Evolutionary conservation across 2,329 filamentous ascomycete species (phyloP), one percentile per base, ranked within the genome.

Genomic region (Colletotrichum caudatum): DNA sequence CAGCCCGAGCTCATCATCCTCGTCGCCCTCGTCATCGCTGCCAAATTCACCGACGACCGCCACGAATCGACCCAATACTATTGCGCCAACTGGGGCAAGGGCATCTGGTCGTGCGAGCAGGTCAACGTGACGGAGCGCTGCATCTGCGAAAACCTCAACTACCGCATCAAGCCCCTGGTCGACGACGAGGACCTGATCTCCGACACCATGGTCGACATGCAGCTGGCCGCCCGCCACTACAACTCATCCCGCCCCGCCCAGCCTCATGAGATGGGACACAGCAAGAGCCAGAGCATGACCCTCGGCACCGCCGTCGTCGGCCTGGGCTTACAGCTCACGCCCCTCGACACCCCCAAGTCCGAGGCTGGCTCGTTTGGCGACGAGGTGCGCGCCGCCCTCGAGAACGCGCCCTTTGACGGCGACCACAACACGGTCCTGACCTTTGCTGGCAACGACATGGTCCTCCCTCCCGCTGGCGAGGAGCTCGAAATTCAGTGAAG

Each of bases 31-130:
- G 83, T 91, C 73, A 88, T 92, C 64, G 89, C 90, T n/a, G 83
- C 85, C 76, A 92, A 92, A 80, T 92, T 92, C 76, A 83, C 87
- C 56, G 88, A 91, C 75, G 90, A 92, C 80, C 81, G 82, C 63
- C 85, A 89, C 75, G 83, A 86, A 73, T 80, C 83, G 5, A 88
- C 88, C 1, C 81, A 82, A 59, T 86, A 86, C 76, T 91, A 89
- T 80, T 83, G 84, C 72, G 76, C 81, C 20, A 79, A 78, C 37
- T 91, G 89, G 88, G 89, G 87, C 29, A 82, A 80, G 35, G 82
- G 83, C 60, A 76, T 86, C 59, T 92, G 90, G 89, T 86, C 88
- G 2, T 85, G 84, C 76, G 84, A 86, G 67, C 89, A 92, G 82
- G 84, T 92, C 75, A 91, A 91, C 75, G 85, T 85, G 61, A 91